Evolutionary conservation across 805 yeast genomes (phyloP).

Genomic region (Wickerhamiella azymoides): DNA sequence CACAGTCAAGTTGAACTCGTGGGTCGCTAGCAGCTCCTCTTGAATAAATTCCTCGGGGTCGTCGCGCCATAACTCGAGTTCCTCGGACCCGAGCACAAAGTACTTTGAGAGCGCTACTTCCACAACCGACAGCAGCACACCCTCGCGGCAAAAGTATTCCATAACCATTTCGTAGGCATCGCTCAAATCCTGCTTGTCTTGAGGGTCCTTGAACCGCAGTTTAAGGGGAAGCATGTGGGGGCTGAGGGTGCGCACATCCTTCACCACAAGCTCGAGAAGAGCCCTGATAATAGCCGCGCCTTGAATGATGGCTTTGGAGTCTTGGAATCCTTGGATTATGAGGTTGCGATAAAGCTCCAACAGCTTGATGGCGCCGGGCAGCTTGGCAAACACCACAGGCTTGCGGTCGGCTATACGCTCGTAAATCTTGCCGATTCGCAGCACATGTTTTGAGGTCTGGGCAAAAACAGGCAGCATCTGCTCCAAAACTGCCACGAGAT

Average conservation of each 20-base stretch:
- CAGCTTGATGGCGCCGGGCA: conserved; percentile 50
- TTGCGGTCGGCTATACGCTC: conserved; percentile 42
- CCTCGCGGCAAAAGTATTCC: conserved; percentile 43
- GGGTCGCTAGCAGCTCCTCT: conserved; percentile 47
- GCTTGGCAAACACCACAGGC: conserved; percentile 56
- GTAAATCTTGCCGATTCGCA: conserved; percentile 64
- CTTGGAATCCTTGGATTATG: conserved; percentile 34
- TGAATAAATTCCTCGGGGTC: conserved; percentile 92
- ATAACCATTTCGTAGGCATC: conserved; percentile 38
- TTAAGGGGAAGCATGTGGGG: conserved; percentile 22
- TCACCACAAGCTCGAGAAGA: conserved; percentile 35
- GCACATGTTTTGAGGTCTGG: conserved; percentile 40
- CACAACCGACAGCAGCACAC: conserved; percentile 42
- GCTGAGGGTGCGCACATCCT: conserved; percentile 1
- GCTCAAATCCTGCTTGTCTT: conserved; percentile 50
- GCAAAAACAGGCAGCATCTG: conserved; percentile 33
- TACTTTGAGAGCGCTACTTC: conserved; percentile 61
- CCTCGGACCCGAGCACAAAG: conserved; percentile 57
- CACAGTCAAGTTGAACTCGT: conserved; percentile 74
- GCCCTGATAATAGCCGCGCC: conserved; percentile 48
- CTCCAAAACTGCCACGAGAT: conserved; percentile 47
- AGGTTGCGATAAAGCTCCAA: conserved; percentile 46
- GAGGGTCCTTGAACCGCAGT: conserved; percentile 39
- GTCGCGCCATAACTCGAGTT: conserved; percentile 63
- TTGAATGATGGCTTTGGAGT: conserved; percentile 58